Evolutionary conservation across 768 basidiomycete genomes (phyloP).

Genomic region (Pulveroboletus sp.): DNA sequence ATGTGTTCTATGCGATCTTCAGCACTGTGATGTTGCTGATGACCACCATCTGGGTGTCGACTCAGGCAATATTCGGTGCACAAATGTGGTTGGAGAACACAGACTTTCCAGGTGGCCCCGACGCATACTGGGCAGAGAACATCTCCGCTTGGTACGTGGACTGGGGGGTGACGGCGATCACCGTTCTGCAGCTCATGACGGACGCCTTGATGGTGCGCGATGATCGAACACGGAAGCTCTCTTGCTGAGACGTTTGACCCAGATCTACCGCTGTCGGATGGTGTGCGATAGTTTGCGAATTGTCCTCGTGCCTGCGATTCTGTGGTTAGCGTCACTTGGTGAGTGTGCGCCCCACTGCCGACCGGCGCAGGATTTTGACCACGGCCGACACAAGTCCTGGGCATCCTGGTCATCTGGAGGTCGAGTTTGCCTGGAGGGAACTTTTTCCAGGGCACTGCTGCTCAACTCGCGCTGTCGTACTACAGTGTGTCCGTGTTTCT

Average conservation of each 20-base stretch:
- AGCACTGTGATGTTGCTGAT: conserved; percentile 28
- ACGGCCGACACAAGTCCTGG: conserved; percentile 10
- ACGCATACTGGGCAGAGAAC: conserved; percentile 29
- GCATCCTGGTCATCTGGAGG: conserved; percentile 10
- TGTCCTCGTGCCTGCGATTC: conserved; percentile 13
- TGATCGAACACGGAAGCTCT: background rate
- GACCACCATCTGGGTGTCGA: conserved; percentile 30
- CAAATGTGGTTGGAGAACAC: conserved; percentile 34
- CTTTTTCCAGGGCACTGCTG: conserved; percentile 15
- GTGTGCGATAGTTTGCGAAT: conserved; percentile 26
- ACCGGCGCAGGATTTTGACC: conserved; percentile 1
- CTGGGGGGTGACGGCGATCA: conserved; percentile 25
- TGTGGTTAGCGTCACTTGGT: conserved; percentile 27
- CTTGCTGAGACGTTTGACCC: conserved; percentile 1
- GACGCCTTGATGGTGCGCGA: conserved; percentile 36
- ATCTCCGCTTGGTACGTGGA: conserved; percentile 28
- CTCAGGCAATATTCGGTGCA: conserved; percentile 29
- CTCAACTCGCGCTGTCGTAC: conserved; percentile 18
- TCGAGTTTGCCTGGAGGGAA: conserved; percentile 16
- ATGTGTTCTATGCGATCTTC: conserved; percentile 22
- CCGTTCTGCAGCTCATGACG: conserved; percentile 32
- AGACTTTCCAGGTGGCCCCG: conserved; percentile 32
- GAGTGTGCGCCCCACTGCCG: background rate
- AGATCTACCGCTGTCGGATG: conserved; percentile 39
- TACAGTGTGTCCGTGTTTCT: conserved; percentile 16